phyloP scores from a whole-genome alignment of 441 rosid genomes.

The Euphorbia celastroides region DNA sequence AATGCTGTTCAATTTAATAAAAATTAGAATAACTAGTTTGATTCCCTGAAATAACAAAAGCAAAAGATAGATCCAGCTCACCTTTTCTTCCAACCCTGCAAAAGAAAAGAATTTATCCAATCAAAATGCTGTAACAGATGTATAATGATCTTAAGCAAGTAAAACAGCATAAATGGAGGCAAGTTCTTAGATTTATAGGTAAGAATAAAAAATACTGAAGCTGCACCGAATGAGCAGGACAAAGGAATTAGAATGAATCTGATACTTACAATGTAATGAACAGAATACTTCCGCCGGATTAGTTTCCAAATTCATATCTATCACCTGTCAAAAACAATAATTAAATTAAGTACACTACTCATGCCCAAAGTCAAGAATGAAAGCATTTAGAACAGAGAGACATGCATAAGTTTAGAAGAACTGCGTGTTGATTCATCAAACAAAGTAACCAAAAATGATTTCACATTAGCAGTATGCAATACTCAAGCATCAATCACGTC shows the following conservation, averaged over 20 bases:
- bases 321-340: neutral
- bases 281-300: neutral
- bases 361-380: neutral
- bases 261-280: conserved; percentile 1
- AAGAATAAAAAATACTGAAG: neutral
- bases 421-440: neutral
- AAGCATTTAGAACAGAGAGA: neutral
- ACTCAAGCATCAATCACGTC: neutral
- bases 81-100: conserved; percentile 91
- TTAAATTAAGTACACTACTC: neutral
- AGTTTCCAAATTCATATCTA: neutral
- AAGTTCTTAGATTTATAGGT: neutral
- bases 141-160: too few relatives aligned
- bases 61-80: conserved; percentile 18
- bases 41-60: conserved; percentile 11
- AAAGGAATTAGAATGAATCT: neutral
- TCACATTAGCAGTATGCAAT: neutral
- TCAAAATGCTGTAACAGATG: too few relatives aligned
- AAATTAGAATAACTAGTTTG: neutral
- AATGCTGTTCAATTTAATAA: too few relatives aligned
- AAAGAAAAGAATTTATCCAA: conserved; percentile 19
- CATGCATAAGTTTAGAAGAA: neutral
- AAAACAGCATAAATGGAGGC: neutral
- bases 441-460: neutral
- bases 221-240: neutral